Conservation (phyloP, 805 yeast species). For the Yamadazyma takamatsuzukensis region DNA sequence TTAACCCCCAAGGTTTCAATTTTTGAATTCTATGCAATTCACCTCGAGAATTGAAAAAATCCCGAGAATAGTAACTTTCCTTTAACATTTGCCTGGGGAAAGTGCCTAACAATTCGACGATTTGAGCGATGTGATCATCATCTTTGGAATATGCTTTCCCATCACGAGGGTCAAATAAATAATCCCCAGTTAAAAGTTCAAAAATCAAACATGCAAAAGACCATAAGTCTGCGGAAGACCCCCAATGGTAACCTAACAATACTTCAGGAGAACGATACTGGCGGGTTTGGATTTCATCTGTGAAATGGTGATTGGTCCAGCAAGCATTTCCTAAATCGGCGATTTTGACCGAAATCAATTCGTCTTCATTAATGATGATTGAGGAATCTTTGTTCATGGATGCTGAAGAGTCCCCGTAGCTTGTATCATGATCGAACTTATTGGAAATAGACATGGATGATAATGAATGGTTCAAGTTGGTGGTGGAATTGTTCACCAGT, state of each 20-base stretch:
- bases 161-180: constrained; percentile 83
- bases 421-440: constrained; percentile 4
- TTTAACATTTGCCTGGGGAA: constrained; percentile 57
- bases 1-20: constrained; percentile 85
- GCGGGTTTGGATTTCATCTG: constrained; percentile 66
- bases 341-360: constrained; percentile 61
- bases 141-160: constrained; percentile 78
- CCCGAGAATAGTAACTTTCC: constrained; percentile 58
- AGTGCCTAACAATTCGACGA: constrained; percentile 75
- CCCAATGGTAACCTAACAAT: constrained; percentile 79
- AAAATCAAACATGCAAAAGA: constrained; percentile 89
- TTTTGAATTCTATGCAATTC: constrained; percentile 75
- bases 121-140: constrained; percentile 96
- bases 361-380: constrained; percentile 35
- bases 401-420: constrained; percentile 9
- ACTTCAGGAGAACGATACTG: constrained; percentile 68
- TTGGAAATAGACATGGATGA: constrained; percentile 42
- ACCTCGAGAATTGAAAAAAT: constrained; percentile 64
- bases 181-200: constrained; percentile 92
- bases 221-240: constrained; percentile 94
- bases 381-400: constrained; percentile 12
- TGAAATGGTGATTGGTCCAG: constrained; percentile 59
- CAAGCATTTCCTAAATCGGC: constrained; percentile 74
- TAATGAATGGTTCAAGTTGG: constrained; percentile 31
- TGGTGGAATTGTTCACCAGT: constrained; percentile 2